Conservation (phyloP, 2,329 filamentous ascomycete genomes). For the Geosmithia morbida region DNA sequence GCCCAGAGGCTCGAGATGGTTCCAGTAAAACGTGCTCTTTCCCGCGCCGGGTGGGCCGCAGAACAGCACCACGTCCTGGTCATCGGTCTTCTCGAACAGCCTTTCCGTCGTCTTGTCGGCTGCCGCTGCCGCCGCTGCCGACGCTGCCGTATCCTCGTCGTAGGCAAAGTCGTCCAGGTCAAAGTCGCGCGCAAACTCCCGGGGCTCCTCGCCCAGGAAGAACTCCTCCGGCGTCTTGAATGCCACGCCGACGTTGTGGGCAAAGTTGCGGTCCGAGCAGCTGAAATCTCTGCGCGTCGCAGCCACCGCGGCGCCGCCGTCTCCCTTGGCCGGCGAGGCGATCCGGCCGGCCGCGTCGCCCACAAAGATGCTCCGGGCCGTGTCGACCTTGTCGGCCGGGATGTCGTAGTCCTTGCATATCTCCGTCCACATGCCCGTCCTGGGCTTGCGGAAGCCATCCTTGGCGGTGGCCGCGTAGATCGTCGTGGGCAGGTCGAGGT, state of each 20-base stretch:
- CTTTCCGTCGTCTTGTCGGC: background rate
- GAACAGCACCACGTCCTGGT: slow-evolving; percentile 66
- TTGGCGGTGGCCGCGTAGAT: slow-evolving; percentile 78
- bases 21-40: slow-evolving; percentile 85
- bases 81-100: slow-evolving; percentile 42
- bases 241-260: slow-evolving; percentile 64
- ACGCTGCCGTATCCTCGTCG: slow-evolving; percentile 6
- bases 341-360: slow-evolving; percentile 66
- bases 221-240: slow-evolving; percentile 89
- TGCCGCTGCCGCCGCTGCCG: background rate
- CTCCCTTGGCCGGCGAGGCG: slow-evolving; percentile 16
- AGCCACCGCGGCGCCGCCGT: slow-evolving; percentile 7
- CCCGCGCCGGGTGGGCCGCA: slow-evolving; percentile 82
- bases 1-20: slow-evolving; percentile 57
- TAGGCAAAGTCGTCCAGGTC: slow-evolving; percentile 48
- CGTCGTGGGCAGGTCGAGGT: slow-evolving; percentile 61
- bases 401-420: slow-evolving; percentile 44
- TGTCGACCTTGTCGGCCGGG: slow-evolving; percentile 45
- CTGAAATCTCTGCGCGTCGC: slow-evolving; percentile 41
- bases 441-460: slow-evolving; percentile 76
- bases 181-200: slow-evolving; percentile 55
- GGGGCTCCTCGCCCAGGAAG: slow-evolving; percentile 56
- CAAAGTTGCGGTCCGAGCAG: slow-evolving; percentile 64
- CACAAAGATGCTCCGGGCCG: slow-evolving; percentile 64
- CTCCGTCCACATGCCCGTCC: slow-evolving; percentile 74